phyloP scores from a whole-genome alignment of 2,329 filamentous ascomycete species.

The Fusarium tuaranense region DNA sequence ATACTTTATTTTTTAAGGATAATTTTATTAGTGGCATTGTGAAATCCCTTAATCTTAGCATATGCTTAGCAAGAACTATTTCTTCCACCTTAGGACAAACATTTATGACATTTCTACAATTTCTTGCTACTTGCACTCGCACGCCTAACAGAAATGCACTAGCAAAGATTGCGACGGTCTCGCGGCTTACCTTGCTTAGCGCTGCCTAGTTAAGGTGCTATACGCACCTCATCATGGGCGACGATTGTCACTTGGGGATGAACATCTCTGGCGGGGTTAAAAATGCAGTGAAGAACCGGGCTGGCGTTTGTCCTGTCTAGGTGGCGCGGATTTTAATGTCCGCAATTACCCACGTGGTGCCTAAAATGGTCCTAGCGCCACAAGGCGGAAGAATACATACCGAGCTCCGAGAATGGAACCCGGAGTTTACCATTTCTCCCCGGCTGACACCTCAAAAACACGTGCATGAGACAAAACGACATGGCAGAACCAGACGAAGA shows the following conservation, averaged over 20 bases:
- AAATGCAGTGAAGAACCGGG: neutral
- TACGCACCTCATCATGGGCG: neutral
- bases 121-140: no score
- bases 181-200: neutral
- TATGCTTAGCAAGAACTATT: no score
- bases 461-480: neutral
- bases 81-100: no score
- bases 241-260: neutral
- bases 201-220: neutral
- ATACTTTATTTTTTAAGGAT: neutral
- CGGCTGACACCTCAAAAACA: neutral
- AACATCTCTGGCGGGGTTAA: neutral
- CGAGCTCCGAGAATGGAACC: neutral
- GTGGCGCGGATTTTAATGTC: no score
- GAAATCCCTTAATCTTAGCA: no score
- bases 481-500: conserved; percentile 32
- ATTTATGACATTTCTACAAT: no score
- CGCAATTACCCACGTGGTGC: no score
- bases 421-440: conserved; percentile 32
- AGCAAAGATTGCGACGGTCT: neutral
- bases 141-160: no score
- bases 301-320: no score
- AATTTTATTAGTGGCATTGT: no score
- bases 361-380: no score
- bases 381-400: neutral